Base-by-base conservation (phyloP, 495 filamentous ascomycete species). In the Trichocladium uniseriatum region DNA sequence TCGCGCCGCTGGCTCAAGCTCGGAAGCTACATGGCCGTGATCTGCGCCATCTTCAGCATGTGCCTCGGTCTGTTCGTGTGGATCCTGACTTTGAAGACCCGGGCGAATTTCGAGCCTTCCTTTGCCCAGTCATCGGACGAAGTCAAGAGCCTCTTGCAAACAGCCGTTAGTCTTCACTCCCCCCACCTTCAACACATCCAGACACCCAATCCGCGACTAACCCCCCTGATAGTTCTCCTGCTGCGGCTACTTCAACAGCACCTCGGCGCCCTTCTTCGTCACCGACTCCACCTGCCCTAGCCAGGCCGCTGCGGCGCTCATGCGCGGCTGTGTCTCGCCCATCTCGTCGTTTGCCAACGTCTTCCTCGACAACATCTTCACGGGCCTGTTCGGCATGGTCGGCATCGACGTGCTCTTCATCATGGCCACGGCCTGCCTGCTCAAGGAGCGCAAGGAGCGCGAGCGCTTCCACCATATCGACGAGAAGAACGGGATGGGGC, bases 341-440 rank as follows among this genome's bases (percentile, higher is more conserved):
- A 80, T 87, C 56, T 73, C 72, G 24, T 69, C 59, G 31, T 86
- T 79, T 54, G 76, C 80, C 28, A 86, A 86, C 65, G 70, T 71
- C 44, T 84, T 80, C 59, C 62, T 87, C 36, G 80, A 84, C 63
- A 61, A 79, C 54, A 77, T 89, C 63, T 89, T 89, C 65, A 87
- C 84, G 13, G 81, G 78, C 29, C 69, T 81, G 34, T 88, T 88
- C 57, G 84, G 84, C 54, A 79, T 87, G 63, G 84, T 87, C 41
- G 84, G 76, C 35, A 67, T 85, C 53, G 82, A 84, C 56, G 70
- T 71, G 29, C 60, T 82, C 36, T 67, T 87, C 21, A 61, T 87
- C 53, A 71, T 87, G 44, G 74, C 76, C 46, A 76, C 76, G n/a
- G 78, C 78, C 22, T 83, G 84, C 67, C 64, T 89, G 27, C 68